A percentile compares a stretch with the other conserved stretches of the same genome.
phyloP scores from a whole-genome alignment of 352 stramenopile species.

The Elongisporangium undulatum region DNA sequence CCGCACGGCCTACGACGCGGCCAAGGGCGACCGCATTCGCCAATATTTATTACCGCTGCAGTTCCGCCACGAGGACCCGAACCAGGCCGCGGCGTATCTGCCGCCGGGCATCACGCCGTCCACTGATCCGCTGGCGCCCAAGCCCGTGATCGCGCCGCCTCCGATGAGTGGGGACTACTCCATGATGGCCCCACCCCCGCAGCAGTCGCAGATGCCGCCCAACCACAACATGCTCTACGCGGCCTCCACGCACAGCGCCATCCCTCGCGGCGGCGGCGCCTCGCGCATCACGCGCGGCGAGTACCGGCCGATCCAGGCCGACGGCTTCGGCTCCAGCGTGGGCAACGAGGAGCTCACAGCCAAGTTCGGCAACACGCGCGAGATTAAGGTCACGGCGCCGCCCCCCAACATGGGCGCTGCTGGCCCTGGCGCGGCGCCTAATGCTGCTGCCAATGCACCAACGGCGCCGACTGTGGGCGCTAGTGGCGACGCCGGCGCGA shows the following conservation, averaged over 20 bases:
- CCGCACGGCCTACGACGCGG: slow-evolving; percentile 79
- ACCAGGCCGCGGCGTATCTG: slow-evolving; percentile 47
- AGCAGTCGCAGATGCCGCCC: slow-evolving; percentile 17
- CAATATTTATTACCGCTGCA: slow-evolving; percentile 85
- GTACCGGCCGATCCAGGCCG: slow-evolving; percentile 82
- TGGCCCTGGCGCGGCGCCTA: slow-evolving; percentile 6
- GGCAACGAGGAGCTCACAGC: slow-evolving; percentile 85
- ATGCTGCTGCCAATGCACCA: slow-evolving; percentile 7
- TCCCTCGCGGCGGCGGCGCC: slow-evolving; percentile 43
- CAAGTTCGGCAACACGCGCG: slow-evolving; percentile 86
- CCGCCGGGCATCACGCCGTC: slow-evolving; percentile 76
- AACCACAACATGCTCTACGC: slow-evolving; percentile 69
- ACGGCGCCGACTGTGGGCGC: slow-evolving; percentile 11
- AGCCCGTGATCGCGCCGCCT: slow-evolving; percentile 59
- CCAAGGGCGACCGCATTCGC: slow-evolving; percentile 80
- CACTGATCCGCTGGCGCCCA: slow-evolving; percentile 55
- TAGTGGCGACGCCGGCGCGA: slow-evolving; percentile 15
- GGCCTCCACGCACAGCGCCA: slow-evolving; percentile 75
- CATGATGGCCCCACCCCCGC: slow-evolving; percentile 9
- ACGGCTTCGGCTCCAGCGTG: slow-evolving; percentile 87
- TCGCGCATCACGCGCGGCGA: slow-evolving; percentile 60
- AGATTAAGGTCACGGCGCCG: slow-evolving; percentile 74
- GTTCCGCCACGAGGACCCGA: slow-evolving; percentile 83
- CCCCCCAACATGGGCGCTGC: slow-evolving; percentile 37
- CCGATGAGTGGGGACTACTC: slow-evolving; percentile 56